These are phyloP conservation scores for Iberis pinnata DNA, from an alignment of 345 rosid genomes.

Conservation along the genomic window DNA sequence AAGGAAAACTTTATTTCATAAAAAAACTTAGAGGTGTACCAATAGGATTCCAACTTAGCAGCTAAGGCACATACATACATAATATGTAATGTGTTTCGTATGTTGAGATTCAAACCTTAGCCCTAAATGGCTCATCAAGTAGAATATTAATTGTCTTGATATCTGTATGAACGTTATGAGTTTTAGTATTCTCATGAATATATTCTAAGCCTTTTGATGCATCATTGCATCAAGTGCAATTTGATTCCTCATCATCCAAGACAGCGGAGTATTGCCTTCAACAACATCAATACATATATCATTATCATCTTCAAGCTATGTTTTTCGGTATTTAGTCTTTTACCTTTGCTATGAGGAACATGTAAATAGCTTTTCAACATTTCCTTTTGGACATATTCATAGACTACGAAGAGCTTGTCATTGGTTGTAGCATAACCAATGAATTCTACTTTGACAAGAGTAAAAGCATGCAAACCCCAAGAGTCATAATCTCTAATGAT, in stretches of 20 bases:
- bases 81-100: not conserved
- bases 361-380: constrained; percentile 74
- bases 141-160: constrained; percentile 90
- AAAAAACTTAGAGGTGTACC: no score
- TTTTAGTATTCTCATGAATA: constrained; percentile 92
- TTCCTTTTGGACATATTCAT: constrained; percentile 89
- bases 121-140: constrained; percentile 74
- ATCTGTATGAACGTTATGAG: constrained; percentile 91
- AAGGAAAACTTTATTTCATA: no score
- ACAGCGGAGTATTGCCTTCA: constrained; percentile 75
- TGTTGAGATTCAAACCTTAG: constrained; percentile 51
- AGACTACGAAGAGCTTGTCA: constrained; percentile 77
- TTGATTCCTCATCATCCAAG: constrained; percentile 89
- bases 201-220: constrained; percentile 93
- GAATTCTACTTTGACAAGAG: constrained; percentile 71
- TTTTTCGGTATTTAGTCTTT: constrained; percentile 8
- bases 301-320: not conserved
- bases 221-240: constrained; percentile 86
- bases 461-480: constrained; percentile 30
- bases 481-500: constrained; percentile 28
- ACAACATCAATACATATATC: constrained; percentile 3
- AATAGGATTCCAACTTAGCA: no score
- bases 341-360: constrained; percentile 88
- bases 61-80: no score
- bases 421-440: constrained; percentile 77